Evolutionary conservation across 2,329 filamentous ascomycete genomes (phyloP), one percentile per base, ranked within the genome.

Genomic region (Colletotrichum musicola): DNA sequence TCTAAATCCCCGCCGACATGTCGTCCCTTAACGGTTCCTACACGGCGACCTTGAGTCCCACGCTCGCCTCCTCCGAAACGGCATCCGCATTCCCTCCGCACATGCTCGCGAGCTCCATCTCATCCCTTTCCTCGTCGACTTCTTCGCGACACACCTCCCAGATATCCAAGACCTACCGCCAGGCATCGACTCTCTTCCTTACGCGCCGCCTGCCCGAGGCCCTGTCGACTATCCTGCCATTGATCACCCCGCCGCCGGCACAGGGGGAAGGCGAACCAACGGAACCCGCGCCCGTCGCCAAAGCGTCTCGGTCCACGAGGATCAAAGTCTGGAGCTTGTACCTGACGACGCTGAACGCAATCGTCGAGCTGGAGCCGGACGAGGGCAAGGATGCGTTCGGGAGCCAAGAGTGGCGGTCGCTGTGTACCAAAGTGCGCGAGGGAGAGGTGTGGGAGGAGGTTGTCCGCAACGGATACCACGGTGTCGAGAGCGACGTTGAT

Each of bases 241-340:
- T 98, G 70, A 92, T 99, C 75, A 90, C 88, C 1, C 86, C 90
- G 7, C 83, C 82, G 2, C 77, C 82, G 71, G 81, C 82, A 35
- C 81, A 85, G 64, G 80, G 81, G 20, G 82, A 85, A 56, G 79
- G 83, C 78, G 80, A 82, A 38, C 71, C 79, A 20, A 77, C 74
- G 42, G 86, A 89, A 65, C 83, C 88, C 30, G 92, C 94, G 30
- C 93, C 94, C 4, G 90, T 98, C 61, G 91, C 93, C 62, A 89
- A 87, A 71, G 94, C 94, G 61, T 95, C 93, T 49, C 89, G 92
- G 72, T 92, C 91, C 38, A 96, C 93, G 65, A 87, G 95, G 72
- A 92, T 97, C 79, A 99, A 98, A 81, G 92, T 98, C 71, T 99
- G 96, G 96, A 97, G 94, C 79, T 86, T 99, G 75, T 99, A 98